Percentiles rank a stretch among this genome's conserved stretches.
phyloP scores from a whole-genome alignment of 306 rosid genomes.

The Ochetophila trinervis region DNA sequence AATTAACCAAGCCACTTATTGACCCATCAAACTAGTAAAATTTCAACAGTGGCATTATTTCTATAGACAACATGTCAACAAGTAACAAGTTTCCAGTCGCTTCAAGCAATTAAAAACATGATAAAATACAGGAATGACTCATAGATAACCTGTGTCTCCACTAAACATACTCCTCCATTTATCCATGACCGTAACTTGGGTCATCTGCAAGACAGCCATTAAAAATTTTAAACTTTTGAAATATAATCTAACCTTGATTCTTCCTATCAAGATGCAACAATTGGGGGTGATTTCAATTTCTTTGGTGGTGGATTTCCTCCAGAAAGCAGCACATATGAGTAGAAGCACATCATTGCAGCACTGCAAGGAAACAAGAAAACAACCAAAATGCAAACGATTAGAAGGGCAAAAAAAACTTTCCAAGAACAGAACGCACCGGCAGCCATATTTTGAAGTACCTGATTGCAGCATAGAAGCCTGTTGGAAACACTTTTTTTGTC shows the following conservation, averaged over 20 bases:
- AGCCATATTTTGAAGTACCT: slow-evolving; percentile 42
- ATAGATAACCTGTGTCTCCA: background rate
- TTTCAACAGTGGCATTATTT: no score
- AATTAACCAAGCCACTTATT: no score
- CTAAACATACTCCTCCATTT: background rate
- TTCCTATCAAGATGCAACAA: slow-evolving; percentile 42
- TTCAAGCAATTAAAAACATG: background rate
- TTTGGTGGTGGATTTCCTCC: slow-evolving; percentile 98
- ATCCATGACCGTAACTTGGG: background rate
- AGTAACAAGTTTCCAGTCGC: no score
- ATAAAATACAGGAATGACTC: background rate
- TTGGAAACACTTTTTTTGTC: slow-evolving; percentile 77
- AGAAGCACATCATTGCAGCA: slow-evolving; percentile 93
- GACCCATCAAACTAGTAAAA: no score
- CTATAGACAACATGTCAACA: no score
- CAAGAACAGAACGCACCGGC: background rate
- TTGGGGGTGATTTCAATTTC: slow-evolving; percentile 67
- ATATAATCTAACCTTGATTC: slow-evolving; percentile 13
- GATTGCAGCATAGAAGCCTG: slow-evolving; percentile 55
- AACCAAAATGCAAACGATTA: background rate
- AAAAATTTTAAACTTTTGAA: background rate
- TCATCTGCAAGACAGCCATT: background rate
- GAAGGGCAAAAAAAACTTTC: slow-evolving; percentile 18
- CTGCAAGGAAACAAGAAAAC: slow-evolving; percentile 32
- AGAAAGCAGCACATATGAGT: slow-evolving; percentile 59